phyloP scores from a whole-genome alignment of 176 grass and related monocot species.

The Cenchrus fungigraminus region DNA sequence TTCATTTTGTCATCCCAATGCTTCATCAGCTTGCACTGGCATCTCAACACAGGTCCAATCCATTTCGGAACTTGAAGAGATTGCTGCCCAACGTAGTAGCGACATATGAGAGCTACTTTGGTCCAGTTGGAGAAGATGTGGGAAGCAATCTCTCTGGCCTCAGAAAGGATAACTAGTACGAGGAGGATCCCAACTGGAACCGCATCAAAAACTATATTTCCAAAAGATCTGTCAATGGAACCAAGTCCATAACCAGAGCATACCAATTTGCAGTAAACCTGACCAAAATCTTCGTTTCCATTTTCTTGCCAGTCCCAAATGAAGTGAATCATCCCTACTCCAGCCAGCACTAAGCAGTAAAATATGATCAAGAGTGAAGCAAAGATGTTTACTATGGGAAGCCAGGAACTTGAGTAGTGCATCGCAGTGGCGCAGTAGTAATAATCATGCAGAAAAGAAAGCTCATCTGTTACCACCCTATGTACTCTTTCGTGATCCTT shows the following conservation, averaged over 20 bases:
- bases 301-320: no score
- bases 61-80: not conserved
- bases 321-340: not conserved
- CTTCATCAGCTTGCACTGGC: not conserved
- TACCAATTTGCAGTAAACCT: not conserved
- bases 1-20: not conserved
- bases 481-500: not conserved
- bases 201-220: not conserved
- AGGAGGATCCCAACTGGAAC: not conserved
- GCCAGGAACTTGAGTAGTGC: not conserved
- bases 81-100: no score
- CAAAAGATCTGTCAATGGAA: not conserved
- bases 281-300: no score
- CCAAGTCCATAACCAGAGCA: not conserved
- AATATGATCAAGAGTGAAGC: not conserved
- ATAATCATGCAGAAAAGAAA: not conserved
- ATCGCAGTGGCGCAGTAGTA: not conserved
- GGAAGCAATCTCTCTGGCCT: not conserved
- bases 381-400: not conserved
- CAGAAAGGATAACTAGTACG: not conserved
- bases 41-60: not conserved
- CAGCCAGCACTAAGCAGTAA: not conserved
- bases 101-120: not conserved
- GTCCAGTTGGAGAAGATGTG: constrained; percentile 19
- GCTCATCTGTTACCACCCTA: not conserved